Evolutionary conservation across 2,329 filamentous ascomycete species (phyloP), one percentile per base, ranked within the genome.

Genomic region (Chaetomiaceae sp.): DNA sequence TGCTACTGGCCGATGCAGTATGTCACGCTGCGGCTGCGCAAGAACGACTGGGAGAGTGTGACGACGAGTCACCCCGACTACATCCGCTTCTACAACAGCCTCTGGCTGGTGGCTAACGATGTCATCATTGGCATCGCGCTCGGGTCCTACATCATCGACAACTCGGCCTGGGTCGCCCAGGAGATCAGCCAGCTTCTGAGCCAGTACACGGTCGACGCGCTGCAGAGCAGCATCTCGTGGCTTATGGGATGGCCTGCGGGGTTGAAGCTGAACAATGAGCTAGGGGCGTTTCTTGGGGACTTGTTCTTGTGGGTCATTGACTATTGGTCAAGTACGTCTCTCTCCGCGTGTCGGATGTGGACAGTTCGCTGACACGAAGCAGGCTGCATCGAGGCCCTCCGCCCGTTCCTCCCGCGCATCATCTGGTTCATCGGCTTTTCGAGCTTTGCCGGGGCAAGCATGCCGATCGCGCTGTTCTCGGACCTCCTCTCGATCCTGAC

Each of bases 1-100:
- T 97, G 92, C 71, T 99, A 99, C 69, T 97, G 92, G 91, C 95
- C 94, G 2, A 90, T 95, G 71, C 92, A 99, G 69, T 96, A 97
- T 67, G 80, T 92, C 39, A 97, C 91, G 15, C 72, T 99, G 43
- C 86, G 91, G n/a, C 85, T 89, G 65, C 81, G 91, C 36, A 95
- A 95, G 66, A 84, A 86, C 58, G 90, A 95, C 63, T 97, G 94
- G 92, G 89, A 91, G 54, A 97, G 92, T 68, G 88, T 97, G 51
- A 96, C 91, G 0, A 94, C 87, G 44, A 96, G 87, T 63, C 92
- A 99, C 69, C 90, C 92, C 0, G 94, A 99, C 69, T 99, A 99
- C 69, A 99, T 99, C 61, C 87, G 94, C 15, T 99, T 99, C 71
- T 99, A 97, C 74, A 99, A 99, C 69, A 96, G 91, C 65, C 76